Base-by-base conservation (phyloP, 768 basidiomycete species). In the Rhizopogon rudus region DNA sequence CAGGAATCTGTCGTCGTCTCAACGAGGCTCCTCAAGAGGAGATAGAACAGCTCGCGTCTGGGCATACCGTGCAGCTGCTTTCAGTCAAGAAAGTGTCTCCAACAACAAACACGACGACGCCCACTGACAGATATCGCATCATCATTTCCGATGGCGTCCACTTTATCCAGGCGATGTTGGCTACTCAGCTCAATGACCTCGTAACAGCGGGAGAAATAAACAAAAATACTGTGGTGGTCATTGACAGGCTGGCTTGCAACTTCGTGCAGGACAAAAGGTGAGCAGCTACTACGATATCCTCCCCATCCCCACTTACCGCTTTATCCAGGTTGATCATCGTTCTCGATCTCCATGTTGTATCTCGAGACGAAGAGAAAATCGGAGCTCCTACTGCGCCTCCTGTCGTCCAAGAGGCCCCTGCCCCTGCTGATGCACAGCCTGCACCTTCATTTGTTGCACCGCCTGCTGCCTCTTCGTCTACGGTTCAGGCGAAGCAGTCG, bases 111-210 rank as follows among this genome's bases (percentile, higher is more conserved):
- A 62, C 74, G 6, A 65, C 57, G 62, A 10, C 68, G 51, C 7
- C 71, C 44, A 60, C 77, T 44, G 87, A 88, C 64, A 76, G 87
- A 55, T 84, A 81, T 70, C 81, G 93, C 57, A 78, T 96, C 57
- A 91, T 98, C 70, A 75, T 98, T 40, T 96, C 93, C 0, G 96
- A 98, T 71, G 94, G 96, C 40, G 75, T 77, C 17, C 73, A 89
- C 60, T 97, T 90, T 68, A 77, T 89, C 46, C 97, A 98, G 69
- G 86, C 90, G 25, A 98, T 99, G 97, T 77, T 98, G 35, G 91
- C 94, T 5, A 98, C 95, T 0, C 89, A 93, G 64, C 80, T 94
- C 44, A 98, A 98, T 63, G 58, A 75, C 6, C 72, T 92, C 60
- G 84, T 95, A 13, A 78, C 86, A 14, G 75, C 83, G 0, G 81